These are phyloP conservation scores for Malus sieversii DNA, from an alignment of 306 rosid genomes.

Conservation along the genomic window DNA sequence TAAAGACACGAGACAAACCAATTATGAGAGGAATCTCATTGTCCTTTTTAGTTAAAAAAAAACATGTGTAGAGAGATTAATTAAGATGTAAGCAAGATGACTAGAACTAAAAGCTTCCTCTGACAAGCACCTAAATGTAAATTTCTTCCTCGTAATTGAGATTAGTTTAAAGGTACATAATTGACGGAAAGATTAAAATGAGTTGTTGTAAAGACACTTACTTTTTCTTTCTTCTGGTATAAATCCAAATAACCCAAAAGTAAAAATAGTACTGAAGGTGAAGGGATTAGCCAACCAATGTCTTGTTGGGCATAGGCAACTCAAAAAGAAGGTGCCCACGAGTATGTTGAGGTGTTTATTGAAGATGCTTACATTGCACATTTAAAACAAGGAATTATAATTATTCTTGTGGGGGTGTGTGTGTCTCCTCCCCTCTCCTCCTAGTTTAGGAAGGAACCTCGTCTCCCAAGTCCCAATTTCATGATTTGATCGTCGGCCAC, in stretches of 20 bases:
- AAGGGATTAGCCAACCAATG: neutral
- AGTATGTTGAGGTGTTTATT: neutral
- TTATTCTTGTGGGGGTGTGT: neutral
- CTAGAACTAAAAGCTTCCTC: too few relatives aligned
- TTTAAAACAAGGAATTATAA: slow-evolving; percentile 8
- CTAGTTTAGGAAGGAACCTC: neutral
- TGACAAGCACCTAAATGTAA: too few relatives aligned
- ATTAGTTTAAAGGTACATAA: neutral
- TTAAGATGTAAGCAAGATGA: too few relatives aligned
- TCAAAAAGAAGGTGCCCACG: neutral
- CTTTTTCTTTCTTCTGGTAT: neutral
- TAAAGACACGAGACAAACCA: neutral
- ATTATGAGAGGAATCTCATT: too few relatives aligned
- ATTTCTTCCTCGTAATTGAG: neutral
- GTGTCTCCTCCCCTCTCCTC: too few relatives aligned
- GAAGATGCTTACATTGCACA: slow-evolving; percentile 6
- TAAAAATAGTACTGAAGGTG: neutral
- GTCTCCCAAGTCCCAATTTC: neutral
- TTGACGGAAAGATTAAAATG: neutral
- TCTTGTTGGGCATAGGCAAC: neutral
- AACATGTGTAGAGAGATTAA: too few relatives aligned
- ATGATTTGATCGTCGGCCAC: neutral
- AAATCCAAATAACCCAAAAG: neutral
- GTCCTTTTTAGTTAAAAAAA: neutral
- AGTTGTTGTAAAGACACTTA: neutral